Conservation (phyloP, 2,329 filamentous ascomycete species). For the Fusarium tupiense region DNA sequence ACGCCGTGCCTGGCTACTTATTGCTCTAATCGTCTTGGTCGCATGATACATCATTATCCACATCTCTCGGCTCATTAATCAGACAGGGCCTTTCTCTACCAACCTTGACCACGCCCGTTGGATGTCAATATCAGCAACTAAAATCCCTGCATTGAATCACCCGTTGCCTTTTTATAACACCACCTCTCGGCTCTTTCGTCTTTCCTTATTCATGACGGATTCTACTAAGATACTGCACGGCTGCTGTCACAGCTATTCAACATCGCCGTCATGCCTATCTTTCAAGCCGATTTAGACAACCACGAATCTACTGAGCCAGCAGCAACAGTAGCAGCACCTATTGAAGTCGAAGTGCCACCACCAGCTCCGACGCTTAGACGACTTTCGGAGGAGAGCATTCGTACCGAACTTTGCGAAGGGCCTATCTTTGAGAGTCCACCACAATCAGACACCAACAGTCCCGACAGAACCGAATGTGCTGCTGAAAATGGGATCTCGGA, state of each 20-base stretch:
- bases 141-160: constrained; percentile 23
- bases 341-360: constrained; percentile 27
- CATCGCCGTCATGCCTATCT: constrained; percentile 63
- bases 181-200: background rate
- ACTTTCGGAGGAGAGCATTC: constrained; percentile 68
- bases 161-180: background rate
- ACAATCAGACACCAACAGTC: constrained; percentile 38
- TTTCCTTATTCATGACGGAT: constrained; percentile 37
- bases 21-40: constrained; percentile 23
- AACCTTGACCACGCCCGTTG: background rate
- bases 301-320: constrained; percentile 42
- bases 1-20: constrained; percentile 29
- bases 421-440: constrained; percentile 58
- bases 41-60: constrained; percentile 42
- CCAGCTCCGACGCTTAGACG: constrained; percentile 38
- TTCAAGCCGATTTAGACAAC: constrained; percentile 61
- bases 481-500: constrained; percentile 59
- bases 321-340: constrained; percentile 34
- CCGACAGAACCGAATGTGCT: constrained; percentile 38
- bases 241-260: constrained; percentile 48
- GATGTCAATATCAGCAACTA: background rate
- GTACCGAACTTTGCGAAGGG: constrained; percentile 69
- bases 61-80: constrained; percentile 23
- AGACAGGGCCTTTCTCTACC: background rate
- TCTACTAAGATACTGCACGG: constrained; percentile 30